Conservation (phyloP, 2,329 filamentous ascomycete genomes). For the Didymella lethalis region DNA sequence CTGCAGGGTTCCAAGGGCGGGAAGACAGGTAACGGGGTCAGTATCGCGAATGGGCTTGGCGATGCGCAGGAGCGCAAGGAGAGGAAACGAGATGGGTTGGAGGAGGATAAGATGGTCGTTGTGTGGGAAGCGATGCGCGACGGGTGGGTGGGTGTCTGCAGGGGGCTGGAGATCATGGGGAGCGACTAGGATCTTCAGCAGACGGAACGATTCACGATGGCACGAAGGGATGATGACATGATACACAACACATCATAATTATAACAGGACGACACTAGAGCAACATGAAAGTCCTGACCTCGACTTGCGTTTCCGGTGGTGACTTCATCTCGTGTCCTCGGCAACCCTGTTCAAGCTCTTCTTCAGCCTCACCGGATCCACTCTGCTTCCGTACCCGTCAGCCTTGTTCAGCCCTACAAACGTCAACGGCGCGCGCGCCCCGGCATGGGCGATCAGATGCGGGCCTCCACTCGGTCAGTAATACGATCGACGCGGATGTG, state of each 20-base stretch:
- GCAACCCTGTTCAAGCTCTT: not conserved
- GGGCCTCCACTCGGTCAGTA: not conserved
- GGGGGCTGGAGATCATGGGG: conserved; percentile 47
- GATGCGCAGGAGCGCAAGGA: conserved; percentile 41
- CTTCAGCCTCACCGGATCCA: not conserved
- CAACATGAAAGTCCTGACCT: too few species aligned
- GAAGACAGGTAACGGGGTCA: conserved; percentile 22
- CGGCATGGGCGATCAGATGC: not conserved
- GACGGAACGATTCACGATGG: not conserved
- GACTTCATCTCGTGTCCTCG: not conserved
- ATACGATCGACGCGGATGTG: not conserved
- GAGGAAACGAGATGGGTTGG: conserved; percentile 41
- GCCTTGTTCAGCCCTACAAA: not conserved
- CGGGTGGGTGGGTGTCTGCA: conserved; percentile 45
- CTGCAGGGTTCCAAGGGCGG: conserved; percentile 22
- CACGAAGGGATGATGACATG: not conserved
- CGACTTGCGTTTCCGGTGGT: too few species aligned
- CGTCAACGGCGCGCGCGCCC: not conserved
- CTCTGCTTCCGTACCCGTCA: not conserved
- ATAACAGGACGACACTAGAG: too few species aligned
- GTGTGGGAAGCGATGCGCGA: conserved; percentile 45
- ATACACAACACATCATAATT: not conserved
- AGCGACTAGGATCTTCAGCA: not conserved
- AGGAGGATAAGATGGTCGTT: conserved; percentile 40
- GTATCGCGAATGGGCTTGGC: conserved; percentile 29